Evolutionary conservation across 1,284 basidiomycete species (phyloP).

Genomic region (Trichosporon asahii): DNA sequence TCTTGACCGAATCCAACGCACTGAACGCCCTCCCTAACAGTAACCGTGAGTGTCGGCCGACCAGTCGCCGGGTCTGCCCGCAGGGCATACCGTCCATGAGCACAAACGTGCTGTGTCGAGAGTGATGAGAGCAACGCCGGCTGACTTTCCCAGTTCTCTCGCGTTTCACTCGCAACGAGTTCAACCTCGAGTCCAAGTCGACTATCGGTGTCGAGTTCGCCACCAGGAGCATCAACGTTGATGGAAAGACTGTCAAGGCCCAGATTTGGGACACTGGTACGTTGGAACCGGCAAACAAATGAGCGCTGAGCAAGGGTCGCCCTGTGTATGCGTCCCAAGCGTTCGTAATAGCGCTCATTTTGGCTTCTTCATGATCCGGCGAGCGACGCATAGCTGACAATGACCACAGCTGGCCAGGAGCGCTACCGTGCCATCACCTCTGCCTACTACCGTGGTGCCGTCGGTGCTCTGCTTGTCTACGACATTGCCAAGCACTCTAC

Average conservation of each 20-base stretch:
- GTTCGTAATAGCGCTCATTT: not conserved
- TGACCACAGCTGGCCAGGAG: conserved; percentile 88
- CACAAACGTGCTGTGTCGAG: not conserved
- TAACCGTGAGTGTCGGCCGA: conserved; percentile 46
- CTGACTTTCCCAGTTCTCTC: conserved; percentile 57
- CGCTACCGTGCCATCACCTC: conserved; percentile 98
- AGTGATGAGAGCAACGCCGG: too few species aligned
- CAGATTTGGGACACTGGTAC: conserved; percentile 99
- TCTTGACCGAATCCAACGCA: not conserved
- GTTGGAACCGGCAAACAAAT: conserved; percentile 31
- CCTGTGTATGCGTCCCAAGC: not conserved
- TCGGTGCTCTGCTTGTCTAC: conserved; percentile 86
- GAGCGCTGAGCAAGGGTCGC: not conserved
- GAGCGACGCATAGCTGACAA: conserved; percentile 4
- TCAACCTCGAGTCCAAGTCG: conserved; percentile 97
- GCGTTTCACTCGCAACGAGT: conserved; percentile 98
- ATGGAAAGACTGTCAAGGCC: conserved; percentile 95
- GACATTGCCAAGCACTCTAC: conserved; percentile 94
- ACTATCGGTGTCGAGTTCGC: conserved; percentile 99
- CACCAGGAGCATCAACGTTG: conserved; percentile 89
- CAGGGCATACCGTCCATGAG: not conserved
- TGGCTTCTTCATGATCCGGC: not conserved
- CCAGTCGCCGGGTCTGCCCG: not conserved
- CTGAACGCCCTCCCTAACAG: conserved; percentile 28
- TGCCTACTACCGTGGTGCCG: conserved; percentile 97